These are phyloP conservation scores for Castanospermum australe DNA, from an alignment of 306 rosid species.

Conservation along the genomic window DNA sequence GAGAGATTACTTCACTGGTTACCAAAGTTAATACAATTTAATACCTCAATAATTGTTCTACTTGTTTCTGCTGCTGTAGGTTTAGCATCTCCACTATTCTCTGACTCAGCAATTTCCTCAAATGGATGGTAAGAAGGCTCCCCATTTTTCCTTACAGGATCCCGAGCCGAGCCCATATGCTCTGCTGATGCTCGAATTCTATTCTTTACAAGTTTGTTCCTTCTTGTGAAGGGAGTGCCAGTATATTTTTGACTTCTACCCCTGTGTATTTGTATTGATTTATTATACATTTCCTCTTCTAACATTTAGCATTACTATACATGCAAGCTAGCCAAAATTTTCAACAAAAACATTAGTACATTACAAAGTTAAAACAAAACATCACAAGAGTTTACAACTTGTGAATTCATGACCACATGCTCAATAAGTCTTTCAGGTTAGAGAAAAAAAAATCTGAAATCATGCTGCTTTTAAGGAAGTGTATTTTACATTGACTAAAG, in stretches of 20 bases:
- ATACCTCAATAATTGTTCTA: slow-evolving; percentile 91
- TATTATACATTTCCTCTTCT: background rate
- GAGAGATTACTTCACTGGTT: background rate
- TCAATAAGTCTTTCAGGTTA: background rate
- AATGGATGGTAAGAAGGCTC: slow-evolving; percentile 82
- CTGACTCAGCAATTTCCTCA: slow-evolving; percentile 65
- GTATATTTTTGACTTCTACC: slow-evolving; percentile 39
- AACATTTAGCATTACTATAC: background rate
- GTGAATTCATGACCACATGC: background rate
- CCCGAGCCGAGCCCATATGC: slow-evolving; percentile 66
- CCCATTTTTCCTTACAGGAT: slow-evolving; percentile 63
- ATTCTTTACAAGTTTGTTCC: slow-evolving; percentile 49
- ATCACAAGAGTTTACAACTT: background rate
- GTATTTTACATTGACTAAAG: background rate
- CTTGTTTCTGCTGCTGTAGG: slow-evolving; percentile 81
- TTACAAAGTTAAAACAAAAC: background rate
- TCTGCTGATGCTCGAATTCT: slow-evolving; percentile 65
- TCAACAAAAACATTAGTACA: background rate
- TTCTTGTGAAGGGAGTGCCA: slow-evolving; percentile 43
- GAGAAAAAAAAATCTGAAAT: background rate
- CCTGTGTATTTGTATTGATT: slow-evolving; percentile 47
- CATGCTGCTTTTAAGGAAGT: slow-evolving; percentile 2
- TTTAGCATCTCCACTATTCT: slow-evolving; percentile 53
- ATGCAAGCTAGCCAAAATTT: slow-evolving; percentile 11
- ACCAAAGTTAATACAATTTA: slow-evolving; percentile 19